These are phyloP conservation scores for Calycina marina DNA, from an alignment of 2,329 filamentous ascomycete species.

Conservation along the genomic window DNA sequence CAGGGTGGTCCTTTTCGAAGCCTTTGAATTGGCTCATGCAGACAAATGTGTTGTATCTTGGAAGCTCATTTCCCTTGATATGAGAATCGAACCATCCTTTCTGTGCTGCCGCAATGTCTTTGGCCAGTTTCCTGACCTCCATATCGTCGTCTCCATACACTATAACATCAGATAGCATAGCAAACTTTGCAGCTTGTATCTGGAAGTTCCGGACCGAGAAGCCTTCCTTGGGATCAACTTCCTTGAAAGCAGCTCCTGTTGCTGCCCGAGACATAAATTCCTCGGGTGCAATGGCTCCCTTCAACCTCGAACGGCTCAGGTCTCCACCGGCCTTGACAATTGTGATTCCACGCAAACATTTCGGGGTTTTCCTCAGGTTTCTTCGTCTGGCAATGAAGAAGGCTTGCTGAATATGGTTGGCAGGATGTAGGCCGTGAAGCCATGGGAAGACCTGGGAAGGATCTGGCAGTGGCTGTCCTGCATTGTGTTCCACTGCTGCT, in stretches of 20 bases:
- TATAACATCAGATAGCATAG: slow-evolving; percentile 79
- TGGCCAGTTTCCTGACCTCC: slow-evolving; percentile 47
- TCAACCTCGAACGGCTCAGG: slow-evolving; percentile 58
- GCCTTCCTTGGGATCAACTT: slow-evolving; percentile 74
- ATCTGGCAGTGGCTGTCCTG: slow-evolving; percentile 70
- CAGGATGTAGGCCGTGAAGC: slow-evolving; percentile 82
- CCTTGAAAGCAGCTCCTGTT: slow-evolving; percentile 42
- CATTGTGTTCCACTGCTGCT: slow-evolving; percentile 58
- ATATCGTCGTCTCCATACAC: slow-evolving; percentile 68
- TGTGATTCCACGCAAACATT: slow-evolving; percentile 66
- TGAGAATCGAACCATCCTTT: slow-evolving; percentile 55
- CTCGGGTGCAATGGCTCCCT: slow-evolving; percentile 70
- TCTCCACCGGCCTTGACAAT: slow-evolving; percentile 83
- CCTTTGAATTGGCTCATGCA: slow-evolving; percentile 47
- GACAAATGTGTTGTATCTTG: slow-evolving; percentile 76
- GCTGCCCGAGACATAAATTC: slow-evolving; percentile 54
- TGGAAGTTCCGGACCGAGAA: slow-evolving; percentile 97
- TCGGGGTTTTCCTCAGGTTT: slow-evolving; percentile 53
- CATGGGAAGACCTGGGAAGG: slow-evolving; percentile 86
- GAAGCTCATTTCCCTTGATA: slow-evolving; percentile 38
- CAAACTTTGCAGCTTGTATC: slow-evolving; percentile 81
- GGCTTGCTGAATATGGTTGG: slow-evolving; percentile 75
- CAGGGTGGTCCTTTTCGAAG: slow-evolving; percentile 55
- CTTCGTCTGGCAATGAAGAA: slow-evolving; percentile 76
- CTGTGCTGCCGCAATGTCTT: slow-evolving; percentile 63